Evolutionary conservation across 2,329 filamentous ascomycete genomes (phyloP).

Genomic region (Aspergillus alliaceus): DNA sequence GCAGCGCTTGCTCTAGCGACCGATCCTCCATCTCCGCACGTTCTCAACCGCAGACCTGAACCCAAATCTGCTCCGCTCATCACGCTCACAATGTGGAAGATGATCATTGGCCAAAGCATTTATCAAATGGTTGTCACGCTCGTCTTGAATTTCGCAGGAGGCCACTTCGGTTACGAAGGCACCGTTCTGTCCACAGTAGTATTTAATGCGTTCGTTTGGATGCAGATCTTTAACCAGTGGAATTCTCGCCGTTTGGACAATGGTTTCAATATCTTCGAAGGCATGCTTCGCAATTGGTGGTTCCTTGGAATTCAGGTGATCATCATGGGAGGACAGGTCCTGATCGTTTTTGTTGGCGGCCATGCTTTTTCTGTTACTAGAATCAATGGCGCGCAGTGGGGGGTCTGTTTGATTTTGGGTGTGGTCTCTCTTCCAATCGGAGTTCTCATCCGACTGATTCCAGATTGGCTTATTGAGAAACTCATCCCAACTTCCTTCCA

Average conservation of each 20-base stretch:
- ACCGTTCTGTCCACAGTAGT: conserved; percentile 37
- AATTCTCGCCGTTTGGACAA: conserved; percentile 49
- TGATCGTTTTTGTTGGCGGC: conserved; percentile 71
- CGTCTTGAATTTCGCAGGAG: conserved; percentile 48
- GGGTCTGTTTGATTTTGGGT: conserved; percentile 67
- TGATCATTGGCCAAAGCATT: conserved; percentile 46
- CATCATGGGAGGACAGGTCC: conserved; percentile 68
- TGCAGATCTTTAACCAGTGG: conserved; percentile 53
- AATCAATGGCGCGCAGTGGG: conserved; percentile 68
- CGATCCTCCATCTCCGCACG: conserved; percentile 58
- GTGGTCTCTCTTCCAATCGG: conserved; percentile 67
- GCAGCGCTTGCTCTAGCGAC: conserved; percentile 66
- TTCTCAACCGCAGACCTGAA: conserved; percentile 56
- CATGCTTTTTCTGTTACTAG: conserved; percentile 63
- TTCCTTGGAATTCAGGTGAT: conserved; percentile 63
- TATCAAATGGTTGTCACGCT: conserved; percentile 45
- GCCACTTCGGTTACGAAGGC: conserved; percentile 27
- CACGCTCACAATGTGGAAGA: conserved; percentile 48
- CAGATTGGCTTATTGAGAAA: conserved; percentile 54
- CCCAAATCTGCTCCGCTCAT: conserved; percentile 48
- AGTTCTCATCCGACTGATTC: conserved; percentile 60
- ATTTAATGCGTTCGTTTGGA: conserved; percentile 49
- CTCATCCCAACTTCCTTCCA: conserved; percentile 42
- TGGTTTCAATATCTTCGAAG: conserved; percentile 46
- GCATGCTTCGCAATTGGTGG: conserved; percentile 44